phyloP scores from a whole-genome alignment of 2,329 filamentous ascomycete species.

The Penicillium thymicola region DNA sequence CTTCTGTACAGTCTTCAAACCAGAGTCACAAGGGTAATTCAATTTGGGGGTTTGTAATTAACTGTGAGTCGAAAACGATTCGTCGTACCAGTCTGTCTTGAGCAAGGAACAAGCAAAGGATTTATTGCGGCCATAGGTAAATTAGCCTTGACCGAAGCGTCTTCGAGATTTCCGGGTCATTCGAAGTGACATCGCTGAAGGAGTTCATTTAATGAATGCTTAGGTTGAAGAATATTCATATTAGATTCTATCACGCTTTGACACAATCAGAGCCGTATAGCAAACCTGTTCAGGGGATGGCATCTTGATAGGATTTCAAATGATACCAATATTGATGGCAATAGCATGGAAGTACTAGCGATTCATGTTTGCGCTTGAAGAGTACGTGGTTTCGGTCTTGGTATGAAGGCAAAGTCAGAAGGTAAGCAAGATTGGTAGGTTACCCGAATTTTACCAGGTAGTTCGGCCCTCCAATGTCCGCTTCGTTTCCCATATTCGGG shows the following conservation, averaged over 20 bases:
- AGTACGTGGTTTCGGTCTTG: too few relatives aligned
- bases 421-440: background rate
- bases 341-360: too few relatives aligned
- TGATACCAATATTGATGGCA: too few relatives aligned
- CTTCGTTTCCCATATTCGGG: too few relatives aligned
- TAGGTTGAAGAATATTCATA: background rate
- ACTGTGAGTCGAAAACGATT: too few relatives aligned
- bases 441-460: background rate
- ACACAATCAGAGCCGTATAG: background rate
- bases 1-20: too few relatives aligned
- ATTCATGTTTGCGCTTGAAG: too few relatives aligned
- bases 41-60: too few relatives aligned
- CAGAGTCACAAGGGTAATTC: too few relatives aligned
- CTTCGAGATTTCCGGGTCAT: conserved; percentile 8
- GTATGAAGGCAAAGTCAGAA: background rate
- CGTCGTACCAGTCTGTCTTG: background rate
- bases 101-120: background rate
- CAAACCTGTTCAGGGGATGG: background rate
- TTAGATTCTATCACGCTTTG: background rate
- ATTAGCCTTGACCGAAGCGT: background rate
- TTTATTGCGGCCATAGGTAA: background rate
- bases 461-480: too few relatives aligned
- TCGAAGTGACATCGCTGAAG: conserved; percentile 1
- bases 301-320: background rate
- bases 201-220: background rate